Conservation (phyloP, 2,329 filamentous ascomycete species). For the Emergomyces pasteurianus region DNA sequence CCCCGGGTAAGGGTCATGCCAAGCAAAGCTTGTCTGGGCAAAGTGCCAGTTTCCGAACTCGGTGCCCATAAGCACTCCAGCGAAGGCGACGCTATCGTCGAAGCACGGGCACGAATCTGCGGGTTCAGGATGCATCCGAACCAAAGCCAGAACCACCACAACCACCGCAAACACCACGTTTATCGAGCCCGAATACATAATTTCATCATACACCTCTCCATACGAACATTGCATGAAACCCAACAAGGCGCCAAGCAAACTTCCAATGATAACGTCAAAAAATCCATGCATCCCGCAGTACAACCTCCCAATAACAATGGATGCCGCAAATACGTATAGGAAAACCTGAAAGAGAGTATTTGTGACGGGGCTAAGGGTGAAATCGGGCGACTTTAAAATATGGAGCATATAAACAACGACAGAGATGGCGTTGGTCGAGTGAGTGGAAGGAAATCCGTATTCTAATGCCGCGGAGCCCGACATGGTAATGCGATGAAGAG, state of each 20-base stretch:
- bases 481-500: conserved; percentile 76
- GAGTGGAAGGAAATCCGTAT: conserved; percentile 94
- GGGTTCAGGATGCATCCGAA: conserved; percentile 87
- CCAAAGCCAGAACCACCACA: conserved; percentile 58
- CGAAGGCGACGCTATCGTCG: conserved; percentile 89
- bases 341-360: conserved; percentile 53
- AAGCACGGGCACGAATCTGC: conserved; percentile 96
- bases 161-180: conserved; percentile 52
- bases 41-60: conserved; percentile 79
- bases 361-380: conserved; percentile 46
- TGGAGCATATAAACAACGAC: conserved; percentile 77
- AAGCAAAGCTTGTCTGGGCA: conserved; percentile 44
- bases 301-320: conserved; percentile 79
- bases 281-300: conserved; percentile 99
- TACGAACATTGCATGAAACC: conserved; percentile 44
- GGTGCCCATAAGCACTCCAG: conserved; percentile 75
- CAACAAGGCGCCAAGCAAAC: conserved; percentile 57
- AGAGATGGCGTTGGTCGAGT: conserved; percentile 92
- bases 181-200: conserved; percentile 54
- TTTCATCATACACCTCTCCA: conserved; percentile 53
- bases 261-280: conserved; percentile 75
- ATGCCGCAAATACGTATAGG: conserved; percentile 74
- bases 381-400: conserved; percentile 53
- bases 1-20: conserved; percentile 42
- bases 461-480: conserved; percentile 89